Conservation (phyloP, 768 basidiomycete genomes). For the Termitomyces sp. region DNA sequence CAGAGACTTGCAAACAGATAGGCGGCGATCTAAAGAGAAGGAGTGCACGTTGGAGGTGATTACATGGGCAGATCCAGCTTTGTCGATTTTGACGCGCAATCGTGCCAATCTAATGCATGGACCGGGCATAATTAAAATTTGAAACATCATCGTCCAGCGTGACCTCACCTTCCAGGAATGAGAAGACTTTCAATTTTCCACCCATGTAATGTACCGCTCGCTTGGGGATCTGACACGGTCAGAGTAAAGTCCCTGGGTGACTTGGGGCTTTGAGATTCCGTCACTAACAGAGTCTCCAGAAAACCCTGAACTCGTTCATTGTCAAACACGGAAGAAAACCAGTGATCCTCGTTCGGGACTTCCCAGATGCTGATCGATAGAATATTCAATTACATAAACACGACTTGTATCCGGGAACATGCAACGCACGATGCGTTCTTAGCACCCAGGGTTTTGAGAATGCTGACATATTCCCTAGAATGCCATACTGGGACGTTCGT, state of each 20-base stretch:
- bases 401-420: neutral
- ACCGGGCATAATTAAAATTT: neutral
- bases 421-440: constrained; percentile 44
- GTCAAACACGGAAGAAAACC: constrained; percentile 60
- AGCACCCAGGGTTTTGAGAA: constrained; percentile 54
- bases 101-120: constrained; percentile 31
- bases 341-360: constrained; percentile 61
- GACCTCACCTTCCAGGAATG: constrained; percentile 62
- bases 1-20: constrained; percentile 13
- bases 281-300: constrained; percentile 33
- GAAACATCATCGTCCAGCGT: neutral
- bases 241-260: constrained; percentile 52
- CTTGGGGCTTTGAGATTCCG: constrained; percentile 7
- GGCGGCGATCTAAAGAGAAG: constrained; percentile 24
- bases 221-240: constrained; percentile 66
- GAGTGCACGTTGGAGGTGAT: constrained; percentile 27
- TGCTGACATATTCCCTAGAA: constrained; percentile 58
- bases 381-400: neutral
- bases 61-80: constrained; percentile 15
- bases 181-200: constrained; percentile 57
- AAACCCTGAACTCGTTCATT: constrained; percentile 56
- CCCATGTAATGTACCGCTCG: constrained; percentile 69
- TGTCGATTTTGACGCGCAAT: constrained; percentile 25
- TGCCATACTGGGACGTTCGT: constrained; percentile 90
- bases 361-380: constrained; percentile 50